Evolutionary conservation across 1,139 yeast species (phyloP).

Genomic region (Taphrina populina): DNA sequence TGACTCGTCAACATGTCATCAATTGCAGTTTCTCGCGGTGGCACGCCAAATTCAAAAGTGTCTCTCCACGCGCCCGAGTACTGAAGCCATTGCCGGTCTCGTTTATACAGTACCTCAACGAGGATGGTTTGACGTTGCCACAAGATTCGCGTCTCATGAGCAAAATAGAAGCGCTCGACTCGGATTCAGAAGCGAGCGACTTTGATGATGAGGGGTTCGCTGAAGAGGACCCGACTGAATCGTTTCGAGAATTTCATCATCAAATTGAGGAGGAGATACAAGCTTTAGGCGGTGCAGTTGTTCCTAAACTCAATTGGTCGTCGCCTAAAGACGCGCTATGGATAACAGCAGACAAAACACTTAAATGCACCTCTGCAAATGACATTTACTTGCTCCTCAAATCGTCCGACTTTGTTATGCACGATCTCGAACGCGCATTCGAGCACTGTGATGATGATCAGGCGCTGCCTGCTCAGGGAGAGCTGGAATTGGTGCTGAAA

Average conservation of each 20-base stretch:
- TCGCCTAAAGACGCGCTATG: constrained; percentile 93
- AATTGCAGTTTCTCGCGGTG: constrained; percentile 73
- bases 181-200: constrained; percentile 45
- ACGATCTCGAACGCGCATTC: constrained; percentile 75
- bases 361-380: constrained; percentile 65
- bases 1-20: constrained; percentile 40
- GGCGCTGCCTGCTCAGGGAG: constrained; percentile 39
- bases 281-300: constrained; percentile 58
- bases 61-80: constrained; percentile 56
- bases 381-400: constrained; percentile 79
- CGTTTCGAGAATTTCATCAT: constrained; percentile 61
- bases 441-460: constrained; percentile 45
- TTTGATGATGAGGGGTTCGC: constrained; percentile 26
- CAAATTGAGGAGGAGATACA: constrained; percentile 50
- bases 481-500: constrained; percentile 68
- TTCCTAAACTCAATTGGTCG: constrained; percentile 95
- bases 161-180: constrained; percentile 58
- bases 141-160: constrained; percentile 58
- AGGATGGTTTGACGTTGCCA: constrained; percentile 77
- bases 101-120: constrained; percentile 67
- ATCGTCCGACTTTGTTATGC: constrained; percentile 81
- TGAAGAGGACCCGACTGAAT: constrained; percentile 43
- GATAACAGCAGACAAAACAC: constrained; percentile 76
- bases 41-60: constrained; percentile 57
- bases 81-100: constrained; percentile 63